Percentiles rank a stretch among this genome's conserved stretches.
phyloP scores from a whole-genome alignment of 192 early-diverging fungal genomes.

The Mortierella antarctica region DNA sequence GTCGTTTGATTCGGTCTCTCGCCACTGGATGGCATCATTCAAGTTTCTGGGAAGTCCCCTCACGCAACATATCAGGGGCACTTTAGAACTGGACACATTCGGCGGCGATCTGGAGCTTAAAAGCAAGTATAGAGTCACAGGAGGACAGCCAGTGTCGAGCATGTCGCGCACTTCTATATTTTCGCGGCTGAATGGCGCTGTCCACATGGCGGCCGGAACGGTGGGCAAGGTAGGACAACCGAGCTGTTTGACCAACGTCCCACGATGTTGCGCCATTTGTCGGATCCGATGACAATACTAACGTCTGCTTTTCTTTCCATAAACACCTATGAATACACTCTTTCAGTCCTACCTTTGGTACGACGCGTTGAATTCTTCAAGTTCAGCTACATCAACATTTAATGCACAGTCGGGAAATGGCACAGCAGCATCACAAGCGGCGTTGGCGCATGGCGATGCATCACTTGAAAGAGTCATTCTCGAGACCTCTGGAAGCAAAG shows the following conservation, averaged over 20 bases:
- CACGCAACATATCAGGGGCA: conserved; percentile 31
- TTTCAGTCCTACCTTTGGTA: background rate
- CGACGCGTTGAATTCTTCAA: background rate
- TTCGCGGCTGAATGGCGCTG: conserved; percentile 16
- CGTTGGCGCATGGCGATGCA: background rate
- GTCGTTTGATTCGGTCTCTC: conserved; percentile 19
- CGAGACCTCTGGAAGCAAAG: background rate
- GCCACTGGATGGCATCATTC: conserved; percentile 44
- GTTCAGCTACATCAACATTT: too few species aligned
- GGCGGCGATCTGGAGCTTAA: conserved; percentile 15
- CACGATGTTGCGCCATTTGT: too few species aligned
- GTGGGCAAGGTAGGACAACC: conserved; percentile 14
- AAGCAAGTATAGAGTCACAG: conserved; percentile 20
- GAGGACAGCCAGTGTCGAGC: conserved; percentile 16
- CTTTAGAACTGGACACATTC: background rate
- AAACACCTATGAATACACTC: background rate
- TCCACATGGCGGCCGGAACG: conserved; percentile 34
- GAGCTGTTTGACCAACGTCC: too few species aligned
- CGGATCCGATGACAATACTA: background rate
- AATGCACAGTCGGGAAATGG: too few species aligned
- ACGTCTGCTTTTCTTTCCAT: background rate
- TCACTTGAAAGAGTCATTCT: background rate
- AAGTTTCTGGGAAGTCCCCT: conserved; percentile 11
- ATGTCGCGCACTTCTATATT: conserved; percentile 31
- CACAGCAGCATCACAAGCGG: too few species aligned